phyloP scores from a whole-genome alignment of 2,329 filamentous ascomycete species.

The Colletotrichum higginsianum region DNA sequence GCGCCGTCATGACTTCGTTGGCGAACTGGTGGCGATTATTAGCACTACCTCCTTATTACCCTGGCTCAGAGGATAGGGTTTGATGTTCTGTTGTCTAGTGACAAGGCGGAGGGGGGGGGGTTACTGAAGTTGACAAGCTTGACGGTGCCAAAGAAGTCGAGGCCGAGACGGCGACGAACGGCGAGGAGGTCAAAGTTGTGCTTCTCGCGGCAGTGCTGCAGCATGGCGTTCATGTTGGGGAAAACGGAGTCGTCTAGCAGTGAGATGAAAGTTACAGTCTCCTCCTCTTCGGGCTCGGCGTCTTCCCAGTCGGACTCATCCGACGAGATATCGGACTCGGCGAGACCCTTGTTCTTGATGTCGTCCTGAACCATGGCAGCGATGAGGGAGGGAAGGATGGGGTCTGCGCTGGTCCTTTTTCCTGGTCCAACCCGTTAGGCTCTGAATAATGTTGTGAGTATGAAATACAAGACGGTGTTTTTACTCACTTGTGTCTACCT shows the following conservation, averaged over 20 bases:
- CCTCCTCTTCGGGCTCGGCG: constrained; percentile 74
- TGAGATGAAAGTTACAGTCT: constrained; percentile 74
- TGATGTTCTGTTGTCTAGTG: not conserved
- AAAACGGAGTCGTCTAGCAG: constrained; percentile 79
- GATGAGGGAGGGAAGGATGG: not conserved
- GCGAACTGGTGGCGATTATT: constrained; percentile 57
- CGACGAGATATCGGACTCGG: constrained; percentile 44
- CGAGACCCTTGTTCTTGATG: constrained; percentile 17
- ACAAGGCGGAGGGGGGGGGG: constrained; percentile 19
- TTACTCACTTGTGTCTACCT: not conserved
- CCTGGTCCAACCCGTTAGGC: not conserved
- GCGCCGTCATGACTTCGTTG: constrained; percentile 60
- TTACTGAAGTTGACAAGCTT: constrained; percentile 80
- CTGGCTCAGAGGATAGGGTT: not conserved
- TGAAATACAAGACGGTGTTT: not conserved
- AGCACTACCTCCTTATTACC: constrained; percentile 1
- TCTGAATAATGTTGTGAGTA: not conserved
- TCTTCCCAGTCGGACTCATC: constrained; percentile 68
- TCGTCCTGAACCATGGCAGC: constrained; percentile 22
- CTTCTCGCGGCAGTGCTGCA: constrained; percentile 77
- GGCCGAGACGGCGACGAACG: constrained; percentile 67
- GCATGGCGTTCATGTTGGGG: constrained; percentile 74
- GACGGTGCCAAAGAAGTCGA: constrained; percentile 82
- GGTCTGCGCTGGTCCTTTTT: not conserved
- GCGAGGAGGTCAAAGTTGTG: constrained; percentile 77